Evolutionary conservation across 2,329 filamentous ascomycete genomes (phyloP).

Genomic region (Colletotrichum falcatum): DNA sequence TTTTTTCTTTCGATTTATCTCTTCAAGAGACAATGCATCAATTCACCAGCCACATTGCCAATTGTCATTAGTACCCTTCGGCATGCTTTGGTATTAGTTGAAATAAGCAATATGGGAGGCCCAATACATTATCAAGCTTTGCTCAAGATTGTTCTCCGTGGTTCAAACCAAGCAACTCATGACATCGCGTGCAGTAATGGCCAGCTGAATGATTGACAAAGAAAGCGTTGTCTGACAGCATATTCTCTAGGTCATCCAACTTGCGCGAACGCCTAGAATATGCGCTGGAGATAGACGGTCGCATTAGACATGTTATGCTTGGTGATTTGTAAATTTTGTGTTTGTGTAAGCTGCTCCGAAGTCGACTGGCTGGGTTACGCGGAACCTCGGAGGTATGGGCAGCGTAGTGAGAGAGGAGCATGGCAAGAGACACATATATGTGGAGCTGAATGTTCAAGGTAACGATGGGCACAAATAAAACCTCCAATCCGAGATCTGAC

Average conservation of each 20-base stretch:
- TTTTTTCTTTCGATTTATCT: no score
- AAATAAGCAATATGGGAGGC: neutral
- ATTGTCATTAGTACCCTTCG: neutral
- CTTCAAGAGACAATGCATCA: no score
- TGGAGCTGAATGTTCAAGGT: neutral
- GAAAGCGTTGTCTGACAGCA: neutral
- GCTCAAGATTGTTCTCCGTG: neutral
- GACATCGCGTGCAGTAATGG: neutral
- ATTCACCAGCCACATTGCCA: neutral
- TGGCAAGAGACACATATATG: neutral
- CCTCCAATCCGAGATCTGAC: neutral
- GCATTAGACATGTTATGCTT: no score
- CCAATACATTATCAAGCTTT: neutral
- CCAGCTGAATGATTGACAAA: neutral
- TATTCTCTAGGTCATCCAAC: neutral
- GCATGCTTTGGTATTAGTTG: neutral
- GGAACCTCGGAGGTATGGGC: neutral
- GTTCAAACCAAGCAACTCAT: neutral
- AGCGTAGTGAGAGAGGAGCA: neutral
- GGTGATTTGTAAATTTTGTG: neutral
- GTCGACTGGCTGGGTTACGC: neutral
- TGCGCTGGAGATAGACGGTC: neutral
- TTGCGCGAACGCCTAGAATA: no score
- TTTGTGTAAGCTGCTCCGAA: neutral
- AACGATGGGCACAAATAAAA: neutral